Evolutionary conservation across 2,329 filamentous ascomycete species (phyloP).

Genomic region (Coccinonectria pachysandricola): DNA sequence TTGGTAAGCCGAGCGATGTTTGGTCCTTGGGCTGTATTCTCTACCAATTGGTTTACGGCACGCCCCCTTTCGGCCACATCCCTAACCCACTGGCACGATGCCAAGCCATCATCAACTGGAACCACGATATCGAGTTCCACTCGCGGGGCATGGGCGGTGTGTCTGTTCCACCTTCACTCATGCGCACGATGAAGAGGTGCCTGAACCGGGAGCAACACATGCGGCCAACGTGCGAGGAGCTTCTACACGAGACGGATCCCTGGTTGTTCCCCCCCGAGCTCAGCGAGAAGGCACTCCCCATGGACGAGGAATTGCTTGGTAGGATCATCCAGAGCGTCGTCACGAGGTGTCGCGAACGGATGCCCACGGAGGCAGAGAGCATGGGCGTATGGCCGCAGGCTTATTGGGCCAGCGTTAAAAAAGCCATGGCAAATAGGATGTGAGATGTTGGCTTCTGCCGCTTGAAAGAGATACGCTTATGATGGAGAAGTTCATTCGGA

Average conservation of each 20-base stretch:
- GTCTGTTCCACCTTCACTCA: constrained; percentile 46
- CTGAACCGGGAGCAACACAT: constrained; percentile 51
- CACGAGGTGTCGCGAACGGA: constrained; percentile 44
- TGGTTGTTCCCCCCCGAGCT: constrained; percentile 55
- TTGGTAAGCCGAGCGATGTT: constrained; percentile 91
- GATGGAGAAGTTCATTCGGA: no score
- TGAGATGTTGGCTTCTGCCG: constrained; percentile 7
- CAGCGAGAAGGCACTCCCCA: constrained; percentile 43
- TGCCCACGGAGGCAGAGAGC: constrained; percentile 48
- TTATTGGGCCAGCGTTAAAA: constrained; percentile 50
- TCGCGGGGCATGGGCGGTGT: constrained; percentile 56
- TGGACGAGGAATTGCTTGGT: constrained; percentile 52
- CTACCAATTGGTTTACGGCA: constrained; percentile 97
- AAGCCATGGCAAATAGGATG: constrained; percentile 31
- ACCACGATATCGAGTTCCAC: constrained; percentile 63
- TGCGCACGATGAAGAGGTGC: constrained; percentile 53
- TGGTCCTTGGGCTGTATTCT: constrained; percentile 96
- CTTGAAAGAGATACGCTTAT: no score
- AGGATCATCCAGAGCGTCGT: constrained; percentile 55
- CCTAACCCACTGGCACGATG: constrained; percentile 77
- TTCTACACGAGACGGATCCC: constrained; percentile 48
- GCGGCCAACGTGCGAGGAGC: constrained; percentile 53
- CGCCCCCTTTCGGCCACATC: constrained; percentile 90
- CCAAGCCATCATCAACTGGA: constrained; percentile 74
- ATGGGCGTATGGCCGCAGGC: constrained; percentile 47